Conservation (phyloP, 2,329 filamentous ascomycete species). For the Sclerotinia trifoliorum region DNA sequence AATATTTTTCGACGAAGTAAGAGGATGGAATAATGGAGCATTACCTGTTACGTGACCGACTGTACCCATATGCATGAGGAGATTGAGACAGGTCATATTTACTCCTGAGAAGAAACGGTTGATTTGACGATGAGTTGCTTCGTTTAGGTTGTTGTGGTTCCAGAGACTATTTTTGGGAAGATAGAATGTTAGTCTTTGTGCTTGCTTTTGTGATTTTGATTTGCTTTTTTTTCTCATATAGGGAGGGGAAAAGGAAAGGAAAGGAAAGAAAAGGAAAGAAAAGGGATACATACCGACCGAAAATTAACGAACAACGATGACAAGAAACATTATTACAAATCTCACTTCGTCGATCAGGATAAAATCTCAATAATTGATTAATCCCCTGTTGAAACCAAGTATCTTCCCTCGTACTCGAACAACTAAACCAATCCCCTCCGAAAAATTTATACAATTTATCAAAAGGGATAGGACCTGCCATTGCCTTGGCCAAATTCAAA, state of each 20-base stretch:
- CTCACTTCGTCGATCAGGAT: constrained; percentile 54
- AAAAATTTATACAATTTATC: constrained; percentile 50
- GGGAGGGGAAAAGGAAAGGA: too few species aligned
- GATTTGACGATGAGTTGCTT: constrained; percentile 61
- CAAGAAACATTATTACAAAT: constrained; percentile 61
- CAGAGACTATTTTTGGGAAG: constrained; percentile 44
- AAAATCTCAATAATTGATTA: constrained; percentile 58
- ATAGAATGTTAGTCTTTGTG: too few species aligned
- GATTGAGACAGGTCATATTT: constrained; percentile 56
- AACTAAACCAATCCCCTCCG: constrained; percentile 56
- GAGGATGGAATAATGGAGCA: constrained; percentile 46
- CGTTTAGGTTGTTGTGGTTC: constrained; percentile 64
- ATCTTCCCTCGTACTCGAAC: constrained; percentile 49
- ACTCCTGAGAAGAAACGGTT: constrained; percentile 62
- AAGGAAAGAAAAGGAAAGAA: not conserved
- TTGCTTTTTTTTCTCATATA: too few species aligned
- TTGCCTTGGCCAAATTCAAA: constrained; percentile 57
- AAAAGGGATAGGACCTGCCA: constrained; percentile 47
- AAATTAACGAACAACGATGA: constrained; percentile 59
- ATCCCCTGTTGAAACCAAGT: constrained; percentile 50
- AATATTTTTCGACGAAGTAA: constrained; percentile 53
- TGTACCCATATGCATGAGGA: constrained; percentile 57
- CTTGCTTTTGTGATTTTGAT: too few species aligned
- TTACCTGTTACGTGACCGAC: constrained; percentile 54
- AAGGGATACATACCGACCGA: constrained; percentile 50